phyloP scores from a whole-genome alignment of 805 yeast genomes.

The Wickerhamiella kazuoi region DNA sequence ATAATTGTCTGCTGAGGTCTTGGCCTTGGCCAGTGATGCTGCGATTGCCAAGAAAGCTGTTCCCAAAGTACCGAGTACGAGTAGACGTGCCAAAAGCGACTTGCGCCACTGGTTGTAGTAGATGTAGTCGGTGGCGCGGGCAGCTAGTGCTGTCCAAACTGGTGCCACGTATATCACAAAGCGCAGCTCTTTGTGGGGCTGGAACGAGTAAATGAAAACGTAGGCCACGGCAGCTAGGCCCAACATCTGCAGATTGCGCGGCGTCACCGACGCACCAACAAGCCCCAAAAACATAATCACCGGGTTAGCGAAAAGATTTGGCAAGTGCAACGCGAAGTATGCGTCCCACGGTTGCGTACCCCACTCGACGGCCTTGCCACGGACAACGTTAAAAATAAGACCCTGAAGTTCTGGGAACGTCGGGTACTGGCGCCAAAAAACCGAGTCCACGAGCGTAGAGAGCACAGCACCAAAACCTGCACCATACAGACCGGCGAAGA shows the following conservation, averaged over 20 bases:
- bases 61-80: conserved; percentile 18
- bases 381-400: conserved; percentile 56
- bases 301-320: conserved; percentile 23
- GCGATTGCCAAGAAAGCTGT: conserved; percentile 23
- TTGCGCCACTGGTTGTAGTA: conserved; percentile 6
- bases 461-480: conserved; percentile 31
- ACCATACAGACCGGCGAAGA: conserved; percentile 32
- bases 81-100: conserved; percentile 1
- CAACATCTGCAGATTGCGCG: conserved; percentile 26
- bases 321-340: conserved; percentile 43
- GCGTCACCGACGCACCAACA: conserved; percentile 13
- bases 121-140: conserved; percentile 19
- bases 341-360: conserved; percentile 61
- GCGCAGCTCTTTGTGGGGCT: conserved; percentile 91
- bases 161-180: conserved; percentile 68
- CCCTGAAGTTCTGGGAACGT: conserved; percentile 63
- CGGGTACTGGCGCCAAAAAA: conserved; percentile 43
- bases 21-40: conserved; percentile 35
- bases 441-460: conserved; percentile 44
- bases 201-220: conserved; percentile 51
- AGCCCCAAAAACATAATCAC: conserved; percentile 28
- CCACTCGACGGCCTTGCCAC: conserved; percentile 64
- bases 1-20: conserved; percentile 56
- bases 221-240: conserved; percentile 36
- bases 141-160: conserved; percentile 42